These are phyloP conservation scores for Aristolochia californica DNA, from an alignment of 164 flowering plant species.

Conservation along the genomic window DNA sequence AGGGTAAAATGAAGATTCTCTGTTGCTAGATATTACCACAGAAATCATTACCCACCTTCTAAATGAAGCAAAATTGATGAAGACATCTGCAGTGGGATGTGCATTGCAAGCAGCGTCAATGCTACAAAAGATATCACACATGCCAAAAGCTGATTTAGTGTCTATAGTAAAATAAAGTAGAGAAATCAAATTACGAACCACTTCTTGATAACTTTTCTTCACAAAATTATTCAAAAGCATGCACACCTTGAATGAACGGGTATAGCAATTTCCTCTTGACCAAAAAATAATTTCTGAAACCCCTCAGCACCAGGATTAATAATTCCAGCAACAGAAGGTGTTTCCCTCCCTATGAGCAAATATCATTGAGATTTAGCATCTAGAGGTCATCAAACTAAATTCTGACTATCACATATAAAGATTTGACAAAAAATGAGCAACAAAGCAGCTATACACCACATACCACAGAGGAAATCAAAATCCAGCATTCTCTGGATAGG, in stretches of 20 bases:
- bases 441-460: slow-evolving; percentile 13
- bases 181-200: background rate
- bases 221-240: background rate
- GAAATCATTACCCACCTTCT: slow-evolving; percentile 47
- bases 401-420: background rate
- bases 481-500: slow-evolving; percentile 99
- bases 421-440: background rate
- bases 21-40: background rate
- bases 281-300: slow-evolving; percentile 95
- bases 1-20: background rate
- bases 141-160: background rate
- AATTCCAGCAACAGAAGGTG: slow-evolving; percentile 97
- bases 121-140: slow-evolving; percentile 29
- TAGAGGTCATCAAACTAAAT: too few species aligned
- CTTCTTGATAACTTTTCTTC: too few species aligned
- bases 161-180: background rate
- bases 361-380: too few species aligned
- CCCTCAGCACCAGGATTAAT: slow-evolving; percentile 95
- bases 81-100: slow-evolving; percentile 98
- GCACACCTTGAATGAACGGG: slow-evolving; percentile 88
- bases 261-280: slow-evolving; percentile 98
- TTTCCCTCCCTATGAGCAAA: slow-evolving; percentile 65
- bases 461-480: slow-evolving; percentile 96
- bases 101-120: slow-evolving; percentile 89
- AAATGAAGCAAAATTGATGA: slow-evolving; percentile 92